phyloP scores from a whole-genome alignment of 805 yeast genomes.

The Saccharomycopsis sp. region DNA sequence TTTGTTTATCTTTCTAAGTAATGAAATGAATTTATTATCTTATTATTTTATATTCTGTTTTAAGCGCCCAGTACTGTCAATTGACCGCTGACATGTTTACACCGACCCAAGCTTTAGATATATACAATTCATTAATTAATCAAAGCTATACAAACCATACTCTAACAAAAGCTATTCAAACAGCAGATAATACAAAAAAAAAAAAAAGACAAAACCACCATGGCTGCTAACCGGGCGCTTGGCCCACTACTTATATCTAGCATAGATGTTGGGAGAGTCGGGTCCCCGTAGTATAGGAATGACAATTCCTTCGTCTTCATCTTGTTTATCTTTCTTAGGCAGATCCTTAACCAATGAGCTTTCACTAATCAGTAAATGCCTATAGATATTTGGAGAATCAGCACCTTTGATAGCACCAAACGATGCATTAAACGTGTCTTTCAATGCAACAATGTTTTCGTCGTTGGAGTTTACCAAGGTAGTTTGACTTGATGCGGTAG shows the following conservation, averaged over 20 bases:
- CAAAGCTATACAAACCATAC: too few relatives aligned
- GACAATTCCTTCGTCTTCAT: slow-evolving; percentile 4
- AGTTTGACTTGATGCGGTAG: slow-evolving; percentile 25
- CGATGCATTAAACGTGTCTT: slow-evolving; percentile 7
- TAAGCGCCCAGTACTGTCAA: too few relatives aligned
- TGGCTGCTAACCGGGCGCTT: too few relatives aligned
- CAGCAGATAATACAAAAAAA: too few relatives aligned
- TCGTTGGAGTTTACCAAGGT: slow-evolving; percentile 22
- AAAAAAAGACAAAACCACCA: too few relatives aligned
- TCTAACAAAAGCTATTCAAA: too few relatives aligned
- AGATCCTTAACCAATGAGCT: background rate
- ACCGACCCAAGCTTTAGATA: too few relatives aligned
- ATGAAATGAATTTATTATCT: too few relatives aligned
- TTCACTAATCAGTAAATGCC: slow-evolving; percentile 7
- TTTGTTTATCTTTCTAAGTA: too few relatives aligned
- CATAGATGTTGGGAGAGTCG: slow-evolving; percentile 18
- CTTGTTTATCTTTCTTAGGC: background rate
- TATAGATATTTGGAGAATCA: slow-evolving; percentile 18
- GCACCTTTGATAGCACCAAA: slow-evolving; percentile 8
- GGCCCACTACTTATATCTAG: slow-evolving; percentile 10
- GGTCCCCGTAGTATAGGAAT: slow-evolving; percentile 20
- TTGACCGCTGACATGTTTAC: too few relatives aligned
- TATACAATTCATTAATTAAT: too few relatives aligned
- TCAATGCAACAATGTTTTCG: slow-evolving; percentile 10
- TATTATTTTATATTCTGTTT: too few relatives aligned